Base-by-base conservation (phyloP, 2,329 filamentous ascomycete genomes). In the Escovopsis sp. region DNA sequence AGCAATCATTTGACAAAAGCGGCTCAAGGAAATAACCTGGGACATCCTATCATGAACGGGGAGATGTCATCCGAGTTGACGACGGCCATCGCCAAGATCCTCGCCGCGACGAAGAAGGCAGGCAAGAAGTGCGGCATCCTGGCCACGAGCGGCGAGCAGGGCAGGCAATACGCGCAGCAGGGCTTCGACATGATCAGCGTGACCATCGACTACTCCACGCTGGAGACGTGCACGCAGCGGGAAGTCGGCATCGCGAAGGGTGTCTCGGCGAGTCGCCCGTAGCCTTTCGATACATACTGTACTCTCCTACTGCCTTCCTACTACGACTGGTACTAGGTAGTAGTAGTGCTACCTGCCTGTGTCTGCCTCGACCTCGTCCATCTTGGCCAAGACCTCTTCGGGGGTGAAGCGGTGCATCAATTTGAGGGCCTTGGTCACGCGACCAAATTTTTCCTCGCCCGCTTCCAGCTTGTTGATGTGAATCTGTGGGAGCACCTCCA, bases 331-430 rank as follows among this genome's bases (percentile, higher is more conserved):
- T 23, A n/a, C 21, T 21, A 27, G 21, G 23, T 10, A 14, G 28
- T 30, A 17, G 17, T 26, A 17, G 27, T 14, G 19, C 14, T 15
- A 21, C 4, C 38, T 31, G 50, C n/a, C n/a, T n/a, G n/a, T n/a
- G 34, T 36, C 42, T 17, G 45, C 41, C 43, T 69, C 65, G 11
- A 66, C 68, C 27, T 66, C 57, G 46, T 85, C 72, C 78, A 87
- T 84, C 51, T 76, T 70, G 14, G 62, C 65, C 41, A 72, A 62
- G 3, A 88, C 70, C 39, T 86, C 69, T 4, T 74, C 69, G 18
- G 68, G 59, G 0, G 70, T 77, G 55, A 87, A 83, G 14, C 78
- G 68, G 53, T 87, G 82, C 80, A 87, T 87, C 33, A 87, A 61
- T 53, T 85, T 86, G 37, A 70, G 57, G 2, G 78, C 75, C 41